These are phyloP conservation scores for Mycosarcoma mackinlayi DNA, from an alignment of 1,284 basidiomycete genomes.

Conservation along the genomic window DNA sequence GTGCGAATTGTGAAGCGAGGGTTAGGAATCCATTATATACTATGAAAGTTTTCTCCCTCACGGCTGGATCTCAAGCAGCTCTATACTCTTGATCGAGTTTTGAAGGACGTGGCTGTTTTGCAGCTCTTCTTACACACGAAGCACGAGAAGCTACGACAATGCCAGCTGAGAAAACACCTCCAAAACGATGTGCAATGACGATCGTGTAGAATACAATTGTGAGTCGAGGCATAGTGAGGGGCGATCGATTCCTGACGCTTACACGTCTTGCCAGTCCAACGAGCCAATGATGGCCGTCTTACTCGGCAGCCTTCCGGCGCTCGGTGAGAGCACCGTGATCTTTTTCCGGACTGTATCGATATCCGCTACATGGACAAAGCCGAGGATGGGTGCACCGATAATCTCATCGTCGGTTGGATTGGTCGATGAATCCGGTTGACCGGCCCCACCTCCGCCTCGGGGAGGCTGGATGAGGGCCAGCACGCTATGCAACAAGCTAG, in stretches of 20 bases:
- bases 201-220: too few relatives aligned
- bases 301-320: slow-evolving; percentile 58
- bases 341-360: slow-evolving; percentile 62
- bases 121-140: too few relatives aligned
- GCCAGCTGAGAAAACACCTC: too few relatives aligned
- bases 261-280: slow-evolving; percentile 17
- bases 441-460: slow-evolving; percentile 47
- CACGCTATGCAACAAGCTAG: slow-evolving; percentile 57
- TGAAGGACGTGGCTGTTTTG: too few relatives aligned
- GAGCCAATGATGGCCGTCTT: slow-evolving; percentile 63
- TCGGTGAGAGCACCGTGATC: slow-evolving; percentile 62
- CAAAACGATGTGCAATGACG: not conserved
- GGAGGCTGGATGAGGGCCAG: slow-evolving; percentile 64
- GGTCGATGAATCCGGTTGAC: slow-evolving; percentile 43
- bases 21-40: too few relatives aligned
- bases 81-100: too few relatives aligned
- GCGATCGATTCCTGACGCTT: too few relatives aligned
- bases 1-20: not conserved
- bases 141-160: too few relatives aligned
- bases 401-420: slow-evolving; percentile 59
- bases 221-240: too few relatives aligned
- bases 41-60: too few relatives aligned
- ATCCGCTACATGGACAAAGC: slow-evolving; percentile 64
- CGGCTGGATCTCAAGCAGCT: too few relatives aligned
- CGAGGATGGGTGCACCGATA: slow-evolving; percentile 57